Evolutionary conservation across 139 green algal species (phyloP), one percentile per base, ranked within the genome.

Genomic region (Chlamydomonas sp.): DNA sequence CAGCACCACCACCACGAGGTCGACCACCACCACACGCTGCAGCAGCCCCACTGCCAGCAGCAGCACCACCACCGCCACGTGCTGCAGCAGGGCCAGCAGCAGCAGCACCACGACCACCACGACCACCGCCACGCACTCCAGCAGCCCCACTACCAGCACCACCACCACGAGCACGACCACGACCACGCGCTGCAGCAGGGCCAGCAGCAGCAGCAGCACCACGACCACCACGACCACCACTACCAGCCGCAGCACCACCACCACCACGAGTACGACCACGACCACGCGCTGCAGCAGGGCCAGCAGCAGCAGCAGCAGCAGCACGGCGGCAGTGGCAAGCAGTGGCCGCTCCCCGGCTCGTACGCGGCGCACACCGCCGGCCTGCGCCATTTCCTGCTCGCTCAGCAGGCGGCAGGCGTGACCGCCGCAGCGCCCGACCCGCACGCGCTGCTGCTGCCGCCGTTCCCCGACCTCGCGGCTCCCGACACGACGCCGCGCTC

Each of bases 261-360:
- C 47, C 47, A 64, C 10, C 30, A 33, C 54, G 24, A 36, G 54
- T 36, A 26, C 24, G 34, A 26, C 24, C 8, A 64, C 24, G 8
- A 36, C 24, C 54, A 64, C 24, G 13, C 13, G 13, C 43, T 13
- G 43, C 13, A 26, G 43, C 43, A 54, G 16, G 16, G 43, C 13
- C 43, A 16, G 43, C 54, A 64, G 54, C 26, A 64, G 24, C 54
- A 36, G 54, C 30, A 64, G 8, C 54, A 64, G 47, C 47, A 57
- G 47, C 22, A 57, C 47, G 20, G n/a, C n/a, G n/a, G n/a, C n/a
- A n/a, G n/a, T n/a, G n/a, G n/a, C n/a, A n/a, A n/a, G n/a, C 16
- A 22, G 47, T 22, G 22, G 47, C 47, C 34, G 16, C 8, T 64
- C 24, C 54, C 30, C 24, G 8, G 34, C 54, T 26, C 26, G 54